Base-by-base conservation (phyloP, 805 yeast species). In the Cyberlindnera petersonii region DNA sequence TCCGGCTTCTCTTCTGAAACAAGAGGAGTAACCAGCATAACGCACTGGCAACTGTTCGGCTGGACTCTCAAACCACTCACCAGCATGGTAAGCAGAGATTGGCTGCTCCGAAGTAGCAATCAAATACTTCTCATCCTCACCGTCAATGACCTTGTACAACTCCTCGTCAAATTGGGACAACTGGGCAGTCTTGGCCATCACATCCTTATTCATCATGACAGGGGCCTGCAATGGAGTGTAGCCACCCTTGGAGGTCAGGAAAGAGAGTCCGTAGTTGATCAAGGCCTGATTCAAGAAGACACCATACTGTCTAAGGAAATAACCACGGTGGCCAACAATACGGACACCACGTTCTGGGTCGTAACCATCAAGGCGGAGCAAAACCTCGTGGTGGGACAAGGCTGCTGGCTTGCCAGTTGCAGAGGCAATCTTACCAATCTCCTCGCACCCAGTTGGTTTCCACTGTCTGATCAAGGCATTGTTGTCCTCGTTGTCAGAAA, bases 71-170 rank as follows among this genome's bases (percentile, higher is more conserved):
- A 93, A 93, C 98, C 98, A 93, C 71, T 93, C 98, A 59, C 82
- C 82, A 37, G 96, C 80, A 69, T 93, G 98, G 70, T 84, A 89
- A 21, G 98, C 98, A 44, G 96, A 86, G 55, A 93, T 93, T 53
- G 98, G 98, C 74, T 93, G 98, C 72, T 93, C 98, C 31, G 97
- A 88, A 43, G 98, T 93, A 49, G 98, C 98, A 71, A 93, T 87
- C 64, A 93, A 75, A 63, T 93, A 93, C 72, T 91, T 93, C 70
- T 93, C 98, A 60, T 91, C 98, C 34, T 83, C 89, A 61, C 98
- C 98, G 61, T 93, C 98, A 35, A 86, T 69, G 43, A 93, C 98
- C 70, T 93, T 93, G 73, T 93, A 93, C 58, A 93, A 75, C 68
- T 93, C 98, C 73, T 93, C 98, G 65, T 93, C 98, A 56, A 93